Evolutionary conservation across 768 basidiomycete genomes (phyloP), one percentile per base, ranked within the genome.

Genomic region (Termitomyces sp.): DNA sequence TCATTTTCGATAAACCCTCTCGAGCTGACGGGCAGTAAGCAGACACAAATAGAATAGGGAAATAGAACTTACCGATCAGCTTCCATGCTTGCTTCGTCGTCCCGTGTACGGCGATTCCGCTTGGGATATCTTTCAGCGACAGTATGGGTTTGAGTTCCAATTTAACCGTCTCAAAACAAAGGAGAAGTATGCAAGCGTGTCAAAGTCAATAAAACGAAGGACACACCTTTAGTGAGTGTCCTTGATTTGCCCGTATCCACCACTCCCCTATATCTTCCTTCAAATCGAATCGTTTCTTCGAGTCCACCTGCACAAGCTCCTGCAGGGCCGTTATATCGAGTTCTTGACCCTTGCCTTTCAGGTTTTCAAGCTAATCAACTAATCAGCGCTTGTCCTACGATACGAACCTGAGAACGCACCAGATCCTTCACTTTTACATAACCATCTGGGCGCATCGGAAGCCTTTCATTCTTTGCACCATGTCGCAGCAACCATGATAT

Each of bases 401-500:
- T 28, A 26, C 26, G 4, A 13, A 20, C 28, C 12, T 5, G 14
- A 42, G 7, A 22, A 42, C 90, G 64, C 67, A 97, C 96, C 64
- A 98, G 75, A 61, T 95, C 92, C 2, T 76, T 73, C 6, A 98
- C 90, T 62, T 81, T 80, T 3, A 94, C 85, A 66, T 87, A 98
- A 16, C 96, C 96, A 66, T 98, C 96, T 32, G 77, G 66, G 8
- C 95, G 83, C 75, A 98, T 88, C 4, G 74, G 65, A 5, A 98
- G 68, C 0, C 86, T 83, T 60, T 95, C 87, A 38, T 82, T 83
- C 61, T 83, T 77, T 20, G 94, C 93, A 0, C 89, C 92, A 69
- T 98, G 96, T 4, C 95, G 82, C n/a, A 98, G 81, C 26, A 98
- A 75, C 81, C 89, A 98, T 0, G 94, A 88, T 9, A 98, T 73